Evolutionary conservation across 2,329 filamentous ascomycete genomes (phyloP).

Genomic region (Xylaria sp.): DNA sequence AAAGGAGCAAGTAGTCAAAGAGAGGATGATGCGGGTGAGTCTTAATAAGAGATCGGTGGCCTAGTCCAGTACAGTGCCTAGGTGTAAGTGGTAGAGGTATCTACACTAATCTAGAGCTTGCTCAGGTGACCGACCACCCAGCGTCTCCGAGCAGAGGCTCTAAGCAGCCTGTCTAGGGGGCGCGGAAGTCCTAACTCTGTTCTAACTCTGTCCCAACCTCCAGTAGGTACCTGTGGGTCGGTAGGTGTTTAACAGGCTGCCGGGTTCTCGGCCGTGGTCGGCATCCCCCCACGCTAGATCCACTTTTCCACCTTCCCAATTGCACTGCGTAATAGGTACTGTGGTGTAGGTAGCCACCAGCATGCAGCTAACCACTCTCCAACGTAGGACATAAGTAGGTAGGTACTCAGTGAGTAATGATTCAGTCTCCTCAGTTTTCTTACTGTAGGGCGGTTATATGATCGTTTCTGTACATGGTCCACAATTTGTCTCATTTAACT

Average conservation of each 20-base stretch:
- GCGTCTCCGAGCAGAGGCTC: neutral
- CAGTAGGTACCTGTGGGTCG: neutral
- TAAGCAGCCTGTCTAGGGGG: neutral
- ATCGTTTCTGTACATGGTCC: too few relatives aligned
- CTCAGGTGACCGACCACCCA: neutral
- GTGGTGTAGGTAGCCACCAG: too few relatives aligned
- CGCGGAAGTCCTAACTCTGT: conserved; percentile 1
- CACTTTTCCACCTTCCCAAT: neutral
- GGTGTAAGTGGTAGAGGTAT: too few relatives aligned
- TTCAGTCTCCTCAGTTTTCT: too few relatives aligned
- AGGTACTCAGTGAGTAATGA: too few relatives aligned
- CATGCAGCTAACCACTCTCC: too few relatives aligned
- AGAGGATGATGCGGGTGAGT: conserved; percentile 4
- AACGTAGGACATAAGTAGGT: too few relatives aligned
- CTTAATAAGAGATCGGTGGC: conserved; percentile 2
- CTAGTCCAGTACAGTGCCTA: neutral
- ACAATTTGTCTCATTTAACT: too few relatives aligned
- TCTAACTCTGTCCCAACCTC: neutral
- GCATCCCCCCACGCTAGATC: conserved; percentile 19
- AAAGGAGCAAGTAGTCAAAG: conserved; percentile 17
- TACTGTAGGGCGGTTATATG: too few relatives aligned
- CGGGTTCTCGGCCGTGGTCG: conserved; percentile 35
- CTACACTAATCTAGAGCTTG: too few relatives aligned
- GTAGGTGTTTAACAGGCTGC: conserved; percentile 2
- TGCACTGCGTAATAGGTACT: too few relatives aligned